phyloP scores from a whole-genome alignment of 2,329 filamentous ascomycete species.

The Fusarium metavorans region DNA sequence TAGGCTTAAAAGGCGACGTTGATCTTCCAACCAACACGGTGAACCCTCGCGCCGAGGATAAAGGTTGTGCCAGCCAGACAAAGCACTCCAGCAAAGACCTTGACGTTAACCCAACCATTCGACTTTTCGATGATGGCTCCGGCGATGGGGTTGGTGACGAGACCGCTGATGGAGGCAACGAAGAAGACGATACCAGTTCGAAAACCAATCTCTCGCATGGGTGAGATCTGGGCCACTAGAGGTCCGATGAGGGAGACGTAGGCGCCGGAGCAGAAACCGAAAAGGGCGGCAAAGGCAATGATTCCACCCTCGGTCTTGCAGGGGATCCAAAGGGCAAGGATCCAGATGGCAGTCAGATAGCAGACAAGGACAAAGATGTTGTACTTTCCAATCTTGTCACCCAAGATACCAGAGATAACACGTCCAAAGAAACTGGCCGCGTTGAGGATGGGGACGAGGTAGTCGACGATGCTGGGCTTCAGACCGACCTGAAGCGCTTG shows the following conservation, averaged over 20 bases:
- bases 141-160: slow-evolving; percentile 69
- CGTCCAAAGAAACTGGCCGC: slow-evolving; percentile 54
- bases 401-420: slow-evolving; percentile 47
- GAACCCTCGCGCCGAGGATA: slow-evolving; percentile 18
- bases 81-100: slow-evolving; percentile 49
- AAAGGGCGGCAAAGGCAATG: slow-evolving; percentile 56
- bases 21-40: slow-evolving; percentile 32
- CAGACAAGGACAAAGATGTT: slow-evolving; percentile 61
- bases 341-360: slow-evolving; percentile 52
- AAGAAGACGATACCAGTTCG: slow-evolving; percentile 59
- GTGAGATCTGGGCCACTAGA: slow-evolving; percentile 55
- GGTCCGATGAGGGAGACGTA: slow-evolving; percentile 55
- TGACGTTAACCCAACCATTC: slow-evolving; percentile 50
- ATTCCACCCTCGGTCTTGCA: slow-evolving; percentile 44
- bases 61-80: slow-evolving; percentile 29
- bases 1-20: slow-evolving; percentile 6
- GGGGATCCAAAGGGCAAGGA: slow-evolving; percentile 59
- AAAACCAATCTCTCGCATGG: slow-evolving; percentile 45
- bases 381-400: slow-evolving; percentile 54
- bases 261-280: slow-evolving; percentile 57
- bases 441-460: slow-evolving; percentile 55
- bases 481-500: slow-evolving; percentile 48
- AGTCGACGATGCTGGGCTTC: slow-evolving; percentile 45
- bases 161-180: slow-evolving; percentile 65
- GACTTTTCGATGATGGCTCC: slow-evolving; percentile 55